These are phyloP conservation scores for Nemophila menziesii DNA, from an alignment of 257 asterid genomes.

Conservation along the genomic window DNA sequence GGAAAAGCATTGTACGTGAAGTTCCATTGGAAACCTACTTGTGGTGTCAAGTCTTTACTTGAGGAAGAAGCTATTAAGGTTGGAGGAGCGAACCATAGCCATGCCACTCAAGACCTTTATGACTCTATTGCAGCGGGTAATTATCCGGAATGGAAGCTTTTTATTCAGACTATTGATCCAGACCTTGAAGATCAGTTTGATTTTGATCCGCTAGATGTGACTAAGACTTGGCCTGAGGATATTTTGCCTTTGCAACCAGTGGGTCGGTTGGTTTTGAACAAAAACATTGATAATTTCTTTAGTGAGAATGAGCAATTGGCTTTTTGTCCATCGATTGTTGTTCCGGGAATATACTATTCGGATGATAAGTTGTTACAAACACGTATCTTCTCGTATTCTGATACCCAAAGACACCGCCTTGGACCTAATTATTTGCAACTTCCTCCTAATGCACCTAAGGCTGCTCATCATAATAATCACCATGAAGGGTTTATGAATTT, in stretches of 20 bases:
- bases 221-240: slow-evolving; percentile 32
- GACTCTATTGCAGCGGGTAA: slow-evolving; percentile 31
- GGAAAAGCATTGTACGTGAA: slow-evolving; percentile 29
- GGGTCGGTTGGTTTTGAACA: slow-evolving; percentile 29
- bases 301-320: slow-evolving; percentile 31
- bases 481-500: slow-evolving; percentile 30
- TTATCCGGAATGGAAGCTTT: slow-evolving; percentile 34
- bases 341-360: slow-evolving; percentile 23
- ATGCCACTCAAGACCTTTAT: slow-evolving; percentile 29
- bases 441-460: slow-evolving; percentile 28
- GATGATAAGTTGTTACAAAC: slow-evolving; percentile 28
- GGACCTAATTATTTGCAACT: slow-evolving; percentile 32
- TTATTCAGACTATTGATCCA: slow-evolving; percentile 25
- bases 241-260: slow-evolving; percentile 29
- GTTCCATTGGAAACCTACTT: slow-evolving; percentile 29
- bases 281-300: slow-evolving; percentile 27
- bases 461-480: slow-evolving; percentile 28
- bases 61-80: slow-evolving; percentile 23
- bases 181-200: slow-evolving; percentile 20
- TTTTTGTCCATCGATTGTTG: slow-evolving; percentile 26
- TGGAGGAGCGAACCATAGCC: slow-evolving; percentile 31
- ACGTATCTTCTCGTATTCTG: slow-evolving; percentile 26
- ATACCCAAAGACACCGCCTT: slow-evolving; percentile 29
- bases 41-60: slow-evolving; percentile 25
- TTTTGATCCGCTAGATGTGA: slow-evolving; percentile 32